Base-by-base conservation (phyloP, 139 green algal species). In the Axilococcus clingmanii region DNA sequence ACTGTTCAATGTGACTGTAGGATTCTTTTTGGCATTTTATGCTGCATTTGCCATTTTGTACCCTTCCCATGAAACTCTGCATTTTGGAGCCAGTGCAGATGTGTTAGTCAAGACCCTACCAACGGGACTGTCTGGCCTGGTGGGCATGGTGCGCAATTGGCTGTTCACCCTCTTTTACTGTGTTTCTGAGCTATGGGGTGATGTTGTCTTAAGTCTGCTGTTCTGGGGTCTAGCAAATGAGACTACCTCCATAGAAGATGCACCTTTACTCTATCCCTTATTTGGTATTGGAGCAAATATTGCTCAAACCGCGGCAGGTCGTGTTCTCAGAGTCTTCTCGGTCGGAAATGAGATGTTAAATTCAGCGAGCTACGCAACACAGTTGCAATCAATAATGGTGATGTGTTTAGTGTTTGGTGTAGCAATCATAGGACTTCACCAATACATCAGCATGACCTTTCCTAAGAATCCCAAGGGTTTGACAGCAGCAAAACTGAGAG, bases 181-280 rank as follows among this genome's bases (percentile, higher is more conserved):
- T 68, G 64, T 80, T 40, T 54, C 60, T 31, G 85, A 91, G 81
- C 69, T 89, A 59, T 95, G 84, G 84, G 87, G 87, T 12, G 87
- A 96, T 55, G 79, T 96, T 1, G 79, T 84, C 44, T 71, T 96
- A 50, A 80, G 68, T 42, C 74, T 96, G 52, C 76, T 94, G 28
- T 93, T 95, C 71, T 94, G 85, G 87, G 86, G 84, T 11, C 69
- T 96, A 29, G 89, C 89, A 45, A 97, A 97, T 64, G 89, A 97
- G 43, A 96, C 76, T 11, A 97, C 89, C 7, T 72, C 46, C 28
- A 64, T 95, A 27, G 52, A 85, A 14, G 83, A 95, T 57, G 89
- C 88, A 5, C 72, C 76, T 7, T 74, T 88, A 30, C 66, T 97
- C 14, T 97, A 97, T 65, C 89, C 89, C 3, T 73, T 97, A 28